Base-by-base conservation (phyloP, 305 asterid species). In the Fraxinus xanthoxyloides region DNA sequence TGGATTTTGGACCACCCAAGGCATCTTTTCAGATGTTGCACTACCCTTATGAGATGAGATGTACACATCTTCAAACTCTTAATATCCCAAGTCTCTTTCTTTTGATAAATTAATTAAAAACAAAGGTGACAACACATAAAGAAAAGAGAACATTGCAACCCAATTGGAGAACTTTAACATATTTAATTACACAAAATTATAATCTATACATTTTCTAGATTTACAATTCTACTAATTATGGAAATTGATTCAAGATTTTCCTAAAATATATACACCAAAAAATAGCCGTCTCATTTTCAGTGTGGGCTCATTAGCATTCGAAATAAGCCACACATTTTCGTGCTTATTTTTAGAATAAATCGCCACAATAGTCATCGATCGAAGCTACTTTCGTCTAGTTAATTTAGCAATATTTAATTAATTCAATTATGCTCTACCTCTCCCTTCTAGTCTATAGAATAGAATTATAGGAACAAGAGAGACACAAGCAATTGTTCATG, bases 1-100 rank as follows among this genome's bases (percentile, higher is more conserved):
- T 51, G 23, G 8, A 51, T 17, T 51, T 51, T 69, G 38, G 75
- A 69, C 75, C 75, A 69, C 75, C 36, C 9, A 4, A 26, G 75
- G 36, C 38, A 69, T 69, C 75, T 69, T 69, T 69, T 69, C 40
- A 30, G 75, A 69, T 69, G 75, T 69, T 69, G 40, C 40, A 13
- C 75, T 69, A 69, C 13, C 75, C 38, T 28, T 12, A 69, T 69
- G 75, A 30, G 38, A 67, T 32, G 35, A 36, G 46, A 38, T 38
- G 13, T 28, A 67, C 40, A 69, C 38, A 13, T 69, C 75, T 69
- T 69, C 75, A 13, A 67, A 67, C 21, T 30, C 38, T 28, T 19
- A 69, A 69, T 24, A 26, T 30, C 75, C 75, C 74, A 30, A 69
- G 34, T 24, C 72, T 23, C n/a, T 12, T 9, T 65, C 34, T 12